Base-by-base conservation (phyloP, 2,329 filamentous ascomycete genomes). In the Exophiala dermatitidis region DNA sequence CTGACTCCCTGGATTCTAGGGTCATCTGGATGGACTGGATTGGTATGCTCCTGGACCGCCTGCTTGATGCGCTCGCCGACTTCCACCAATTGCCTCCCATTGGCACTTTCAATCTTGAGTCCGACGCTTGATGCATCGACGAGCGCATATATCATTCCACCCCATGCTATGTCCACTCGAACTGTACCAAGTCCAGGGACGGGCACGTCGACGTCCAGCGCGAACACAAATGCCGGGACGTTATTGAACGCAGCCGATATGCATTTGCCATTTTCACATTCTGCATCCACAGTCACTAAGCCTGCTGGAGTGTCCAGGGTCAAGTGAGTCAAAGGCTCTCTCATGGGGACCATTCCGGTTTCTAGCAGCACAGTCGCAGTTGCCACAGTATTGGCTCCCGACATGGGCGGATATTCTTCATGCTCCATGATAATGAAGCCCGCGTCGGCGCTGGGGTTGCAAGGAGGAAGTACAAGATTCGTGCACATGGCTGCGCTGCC, bases 351-450 rank as follows among this genome's bases (percentile, higher is more conserved):
- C 67, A 76, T 75, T 1, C 74, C 74, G 0, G 72, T 76, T 56
- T 77, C 74, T 28, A 77, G 57, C 9, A 77, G 60, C 0, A 74
- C 74, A 0, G 74, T 76, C 0, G 68, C 62, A 0, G 70, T 72
- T 43, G 67, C 70, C 9, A 77, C 74, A 1, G 69, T 70, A 45
- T 77, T 76, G 2, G 69, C 68, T 0, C 74, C 73, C 2, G 73
- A 75, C 71, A 73, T 73, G 1, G 70, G 68, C 2, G 67, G 68
- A 63, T 73, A 76, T 48, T 76, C 70, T 19, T 74, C 72, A 51
- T 67, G 69, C 57, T 74, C 73, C 69, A 77, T 72, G 38, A 67
- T 75, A 38, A 77, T 53, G 48, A 77, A 72, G 0, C 71, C 74
- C 1, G 70, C 72, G 53, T 76, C 71, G 0, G 74, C 74, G 1